Evolutionary conservation across 2,329 filamentous ascomycete species (phyloP).

Genomic region (Pseudocercospora cruenta): DNA sequence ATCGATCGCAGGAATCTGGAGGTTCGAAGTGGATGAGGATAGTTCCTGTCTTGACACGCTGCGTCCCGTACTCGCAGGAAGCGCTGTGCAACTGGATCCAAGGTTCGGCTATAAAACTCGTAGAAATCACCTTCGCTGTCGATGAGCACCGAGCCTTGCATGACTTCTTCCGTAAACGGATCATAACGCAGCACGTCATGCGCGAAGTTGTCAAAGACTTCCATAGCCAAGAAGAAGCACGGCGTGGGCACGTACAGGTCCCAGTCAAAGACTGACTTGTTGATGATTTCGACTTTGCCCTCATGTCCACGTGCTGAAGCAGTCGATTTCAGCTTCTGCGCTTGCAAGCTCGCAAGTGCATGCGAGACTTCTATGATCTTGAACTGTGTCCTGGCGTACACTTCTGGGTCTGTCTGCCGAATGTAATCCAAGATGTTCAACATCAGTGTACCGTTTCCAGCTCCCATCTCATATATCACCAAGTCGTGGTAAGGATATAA

Average conservation of each 20-base stretch:
- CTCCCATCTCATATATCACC: constrained; percentile 98
- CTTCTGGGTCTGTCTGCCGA: constrained; percentile 81
- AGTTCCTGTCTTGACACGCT: constrained; percentile 63
- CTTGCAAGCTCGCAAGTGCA: constrained; percentile 77
- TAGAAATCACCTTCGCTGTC: constrained; percentile 86
- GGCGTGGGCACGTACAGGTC: constrained; percentile 81
- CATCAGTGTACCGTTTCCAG: constrained; percentile 96
- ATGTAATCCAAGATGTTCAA: constrained; percentile 97
- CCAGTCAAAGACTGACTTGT: constrained; percentile 95
- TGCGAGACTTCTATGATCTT: constrained; percentile 95
- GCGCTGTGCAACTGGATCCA: constrained; percentile 81
- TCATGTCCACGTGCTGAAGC: constrained; percentile 74
- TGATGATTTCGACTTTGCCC: constrained; percentile 90
- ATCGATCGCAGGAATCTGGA: constrained; percentile 63
- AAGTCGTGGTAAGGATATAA: constrained; percentile 95
- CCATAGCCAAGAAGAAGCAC: constrained; percentile 96
- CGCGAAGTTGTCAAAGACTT: constrained; percentile 98
- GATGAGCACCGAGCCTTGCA: constrained; percentile 88
- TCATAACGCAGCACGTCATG: constrained; percentile 96
- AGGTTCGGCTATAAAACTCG: constrained; percentile 81
- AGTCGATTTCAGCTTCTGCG: constrained; percentile 67
- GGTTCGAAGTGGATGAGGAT: constrained; percentile 64
- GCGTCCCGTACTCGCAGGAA: constrained; percentile 84
- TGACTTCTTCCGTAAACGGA: constrained; percentile 73
- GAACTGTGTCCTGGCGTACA: constrained; percentile 91